Base-by-base conservation (phyloP, 148 eudicot genomes). In the Camellia granthamiana region DNA sequence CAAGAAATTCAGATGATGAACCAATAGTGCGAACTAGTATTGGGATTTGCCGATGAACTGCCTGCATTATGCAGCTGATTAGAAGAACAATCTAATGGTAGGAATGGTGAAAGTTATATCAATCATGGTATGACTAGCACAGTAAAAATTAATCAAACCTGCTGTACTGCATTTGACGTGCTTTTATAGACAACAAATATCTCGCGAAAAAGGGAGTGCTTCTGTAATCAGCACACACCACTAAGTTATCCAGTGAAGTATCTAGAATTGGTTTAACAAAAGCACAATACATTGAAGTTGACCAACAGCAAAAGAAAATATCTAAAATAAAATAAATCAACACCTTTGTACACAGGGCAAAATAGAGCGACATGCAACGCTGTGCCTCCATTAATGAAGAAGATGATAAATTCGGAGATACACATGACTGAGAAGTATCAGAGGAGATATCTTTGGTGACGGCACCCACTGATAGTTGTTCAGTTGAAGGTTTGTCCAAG, bases 301-400 rank as follows among this genome's bases (percentile, higher is more conserved):
- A 38, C 14, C 23, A 23, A 19, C 16, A 77, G 0, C 72, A 66
- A 16, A 62, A 62, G 59, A 12, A 47, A 60, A 21, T 18, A 41
- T 44, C n/a, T 7, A 18, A 43, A n/a, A 23, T 41, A 64, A 13
- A 60, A 76, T 52, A 65, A 77, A 61, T 46, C 61, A 43, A 69
- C 73, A 96, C 99, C 99, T 96, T 96, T 79, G 99, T 96, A 83
- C 99, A 96, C 72, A 96, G 84, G 56, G 99, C 99, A 83, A 96
- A 96, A 88, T 96, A 96, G 69, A 96, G 87, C 38, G 98, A 90
- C 95, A 92, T 92, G 95, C 92, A 89, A 75, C 92, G 86, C 79
- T 90, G 91, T 46, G 86, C 94, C 69, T 92, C 95, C 76, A 90
- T 83, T 68, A 91, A 77, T 55, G 90, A 84, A 79, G 90, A 85